Conservation (phyloP, 2,329 filamentous ascomycete genomes). For the Phoma herbarum region DNA sequence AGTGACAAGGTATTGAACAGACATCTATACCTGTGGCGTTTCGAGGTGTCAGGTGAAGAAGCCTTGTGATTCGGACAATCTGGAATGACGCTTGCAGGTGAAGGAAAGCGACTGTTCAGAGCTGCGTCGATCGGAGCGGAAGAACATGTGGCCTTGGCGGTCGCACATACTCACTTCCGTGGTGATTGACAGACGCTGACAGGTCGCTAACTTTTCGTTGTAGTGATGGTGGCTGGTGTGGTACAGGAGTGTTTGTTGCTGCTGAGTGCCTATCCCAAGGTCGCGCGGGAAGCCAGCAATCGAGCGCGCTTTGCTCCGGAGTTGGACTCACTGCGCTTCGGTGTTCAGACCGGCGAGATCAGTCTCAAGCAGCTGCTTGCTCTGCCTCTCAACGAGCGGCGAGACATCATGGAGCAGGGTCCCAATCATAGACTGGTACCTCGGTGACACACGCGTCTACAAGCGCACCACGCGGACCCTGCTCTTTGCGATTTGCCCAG, state of each 20-base stretch:
- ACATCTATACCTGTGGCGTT: background rate
- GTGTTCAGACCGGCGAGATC: background rate
- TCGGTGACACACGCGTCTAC: background rate
- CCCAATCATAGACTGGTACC: background rate
- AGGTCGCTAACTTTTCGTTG: background rate
- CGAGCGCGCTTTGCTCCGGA: background rate
- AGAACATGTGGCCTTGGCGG: background rate
- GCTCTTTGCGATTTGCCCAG: background rate
- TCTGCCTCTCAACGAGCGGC: background rate
- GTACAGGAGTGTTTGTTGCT: background rate
- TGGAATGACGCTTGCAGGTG: background rate
- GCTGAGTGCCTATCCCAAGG: background rate
- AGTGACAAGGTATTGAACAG: background rate
- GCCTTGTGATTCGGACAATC: background rate
- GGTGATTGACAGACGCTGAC: background rate
- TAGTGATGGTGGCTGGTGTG: conserved; percentile 6
- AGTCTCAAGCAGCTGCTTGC: background rate
- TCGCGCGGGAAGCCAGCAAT: background rate
- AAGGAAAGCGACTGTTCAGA: background rate
- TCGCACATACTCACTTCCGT: background rate
- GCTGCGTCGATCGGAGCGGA: conserved; percentile 1
- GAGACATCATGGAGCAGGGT: background rate
- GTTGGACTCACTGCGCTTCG: background rate
- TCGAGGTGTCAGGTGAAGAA: background rate
- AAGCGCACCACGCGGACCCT: background rate